Conservation (phyloP, 1,284 basidiomycete genomes). For the Ceratobasidium papillatum region DNA sequence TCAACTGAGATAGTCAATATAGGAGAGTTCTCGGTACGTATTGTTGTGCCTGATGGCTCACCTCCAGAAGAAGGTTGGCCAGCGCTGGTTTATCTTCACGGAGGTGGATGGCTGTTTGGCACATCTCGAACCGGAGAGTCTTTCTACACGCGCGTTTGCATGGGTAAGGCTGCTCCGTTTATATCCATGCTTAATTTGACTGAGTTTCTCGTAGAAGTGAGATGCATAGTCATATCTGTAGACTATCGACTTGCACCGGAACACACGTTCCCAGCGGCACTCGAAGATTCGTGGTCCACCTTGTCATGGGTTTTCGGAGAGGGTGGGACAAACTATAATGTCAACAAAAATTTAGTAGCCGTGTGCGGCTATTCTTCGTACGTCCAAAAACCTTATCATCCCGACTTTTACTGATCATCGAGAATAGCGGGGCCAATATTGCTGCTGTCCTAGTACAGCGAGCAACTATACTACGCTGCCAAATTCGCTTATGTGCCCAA, state of each 20-base stretch:
- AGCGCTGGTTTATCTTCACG: conserved; percentile 4
- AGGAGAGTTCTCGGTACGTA: not conserved
- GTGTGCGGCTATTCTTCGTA: conserved; percentile 33
- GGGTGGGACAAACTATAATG: not conserved
- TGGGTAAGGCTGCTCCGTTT: conserved; percentile 1
- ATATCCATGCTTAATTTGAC: not conserved
- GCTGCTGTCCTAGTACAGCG: conserved; percentile 72
- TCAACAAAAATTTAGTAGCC: not conserved
- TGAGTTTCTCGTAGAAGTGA: not conserved
- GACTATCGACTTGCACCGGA: conserved; percentile 56
- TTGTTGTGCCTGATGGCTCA: not conserved
- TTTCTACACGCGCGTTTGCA: conserved; percentile 17
- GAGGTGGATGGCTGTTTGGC: conserved; percentile 16
- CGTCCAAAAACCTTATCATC: not conserved
- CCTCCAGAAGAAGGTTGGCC: conserved; percentile 19
- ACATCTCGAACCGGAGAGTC: conserved; percentile 1
- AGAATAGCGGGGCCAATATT: conserved; percentile 68
- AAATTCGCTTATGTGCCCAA: not conserved
- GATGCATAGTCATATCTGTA: conserved; percentile 51
- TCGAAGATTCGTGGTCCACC: conserved; percentile 54
- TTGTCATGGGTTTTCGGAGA: conserved; percentile 50
- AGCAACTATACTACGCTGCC: conserved; percentile 50
- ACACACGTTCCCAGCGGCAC: conserved; percentile 53
- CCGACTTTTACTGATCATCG: not conserved
- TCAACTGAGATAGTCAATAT: not conserved